phyloP scores from a whole-genome alignment of 2,329 filamentous ascomycete genomes.

The Macrophomina pseudophaseolina region DNA sequence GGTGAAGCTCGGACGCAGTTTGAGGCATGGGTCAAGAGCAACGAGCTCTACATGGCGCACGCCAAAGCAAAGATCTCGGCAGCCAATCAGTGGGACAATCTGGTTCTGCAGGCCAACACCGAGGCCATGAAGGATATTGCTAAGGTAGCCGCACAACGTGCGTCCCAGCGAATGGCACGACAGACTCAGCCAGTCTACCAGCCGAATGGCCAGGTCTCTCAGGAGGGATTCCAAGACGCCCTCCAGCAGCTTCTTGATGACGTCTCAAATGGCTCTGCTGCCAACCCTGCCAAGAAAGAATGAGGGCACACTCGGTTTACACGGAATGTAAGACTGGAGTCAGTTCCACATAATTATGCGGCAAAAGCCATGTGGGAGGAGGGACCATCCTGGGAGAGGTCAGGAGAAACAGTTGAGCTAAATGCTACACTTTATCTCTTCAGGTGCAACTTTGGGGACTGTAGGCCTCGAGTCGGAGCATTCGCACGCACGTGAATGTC shows the following conservation, averaged over 20 bases:
- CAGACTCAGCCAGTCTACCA: background rate
- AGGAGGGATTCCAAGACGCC: background rate
- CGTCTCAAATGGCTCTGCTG: background rate
- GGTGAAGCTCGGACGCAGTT: background rate
- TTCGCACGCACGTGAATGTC: no score
- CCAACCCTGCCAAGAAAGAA: background rate
- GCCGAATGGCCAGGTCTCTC: background rate
- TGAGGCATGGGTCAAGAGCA: background rate
- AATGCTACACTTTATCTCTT: no score
- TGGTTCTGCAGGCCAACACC: background rate
- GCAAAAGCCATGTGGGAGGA: no score
- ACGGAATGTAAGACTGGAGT: background rate
- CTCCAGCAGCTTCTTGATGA: slow-evolving; percentile 1
- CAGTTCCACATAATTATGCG: background rate
- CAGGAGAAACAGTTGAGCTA: no score
- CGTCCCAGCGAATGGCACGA: background rate
- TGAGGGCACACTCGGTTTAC: background rate
- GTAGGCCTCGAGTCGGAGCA: no score
- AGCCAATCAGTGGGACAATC: background rate
- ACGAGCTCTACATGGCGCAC: background rate
- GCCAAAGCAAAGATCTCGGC: background rate
- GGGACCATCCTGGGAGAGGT: no score
- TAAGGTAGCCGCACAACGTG: background rate
- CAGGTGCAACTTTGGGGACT: no score
- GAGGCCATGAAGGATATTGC: background rate